Evolutionary conservation across 768 basidiomycete species (phyloP).

Genomic region (Pleurotus tuber-regium): DNA sequence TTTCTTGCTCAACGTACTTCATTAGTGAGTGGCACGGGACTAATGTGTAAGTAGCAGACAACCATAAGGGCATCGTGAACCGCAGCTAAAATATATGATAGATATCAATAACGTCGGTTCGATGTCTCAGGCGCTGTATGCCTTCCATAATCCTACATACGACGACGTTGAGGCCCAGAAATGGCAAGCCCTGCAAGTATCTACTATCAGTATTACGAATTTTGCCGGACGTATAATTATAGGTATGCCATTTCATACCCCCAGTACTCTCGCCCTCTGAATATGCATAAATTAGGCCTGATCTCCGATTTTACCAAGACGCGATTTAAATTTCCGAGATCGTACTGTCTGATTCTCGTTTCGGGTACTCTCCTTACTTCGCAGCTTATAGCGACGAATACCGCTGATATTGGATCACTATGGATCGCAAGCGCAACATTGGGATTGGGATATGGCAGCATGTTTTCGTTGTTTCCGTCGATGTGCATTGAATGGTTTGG

Average conservation of each 20-base stretch:
- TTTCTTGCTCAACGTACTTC: slow-evolving; percentile 31
- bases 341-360: slow-evolving; percentile 68
- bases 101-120: slow-evolving; percentile 82
- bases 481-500: slow-evolving; percentile 89
- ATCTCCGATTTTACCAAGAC: slow-evolving; percentile 64
- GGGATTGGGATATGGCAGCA: slow-evolving; percentile 69
- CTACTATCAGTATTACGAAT: slow-evolving; percentile 77
- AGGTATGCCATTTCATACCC: slow-evolving; percentile 44
- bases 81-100: slow-evolving; percentile 26
- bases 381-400: slow-evolving; percentile 55
- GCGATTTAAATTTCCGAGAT: slow-evolving; percentile 57
- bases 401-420: slow-evolving; percentile 56
- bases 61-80: too few relatives aligned
- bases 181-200: slow-evolving; percentile 86
- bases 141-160: slow-evolving; percentile 56
- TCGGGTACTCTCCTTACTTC: slow-evolving; percentile 68
- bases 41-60: slow-evolving; percentile 75
- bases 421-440: slow-evolving; percentile 62
- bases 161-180: slow-evolving; percentile 65
- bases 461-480: slow-evolving; percentile 73
- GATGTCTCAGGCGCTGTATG: slow-evolving; percentile 67
- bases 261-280: too few relatives aligned
- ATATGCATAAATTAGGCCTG: too few relatives aligned
- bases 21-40: slow-evolving; percentile 66
- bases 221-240: slow-evolving; percentile 76